Base-by-base conservation (phyloP, 352 stramenopile species). In the Phytophthora nicotianae region DNA sequence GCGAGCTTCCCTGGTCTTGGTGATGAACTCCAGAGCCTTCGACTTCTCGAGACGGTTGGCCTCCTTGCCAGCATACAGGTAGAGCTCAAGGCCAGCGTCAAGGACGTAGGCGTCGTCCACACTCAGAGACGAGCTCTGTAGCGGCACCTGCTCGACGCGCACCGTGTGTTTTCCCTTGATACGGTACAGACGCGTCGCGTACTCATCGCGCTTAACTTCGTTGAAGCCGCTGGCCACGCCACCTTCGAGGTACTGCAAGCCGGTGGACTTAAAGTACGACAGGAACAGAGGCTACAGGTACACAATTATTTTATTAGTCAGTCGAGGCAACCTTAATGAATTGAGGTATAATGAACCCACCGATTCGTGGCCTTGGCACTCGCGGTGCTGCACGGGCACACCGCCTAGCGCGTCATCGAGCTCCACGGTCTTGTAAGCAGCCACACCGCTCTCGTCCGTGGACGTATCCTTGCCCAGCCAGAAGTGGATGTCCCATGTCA, bases 341-440 rank as follows among this genome's bases (percentile, higher is more conserved):
- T 7, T 14, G 4, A 17, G 3, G 13, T 38, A 17, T 11, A 14
- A 35, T 4, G 3, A 14, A 72, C 74, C 16, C 45, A 90, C 81
- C 68, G 82, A 91, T 62, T 93, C 85, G 58, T 88, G 56, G 48
- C 76, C 81, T 52, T 93, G 77, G 68, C 82, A 91, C 57, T 93
- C 85, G 20, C 96, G 89, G 75, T 98, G 96, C 77, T 99, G 93
- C 29, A 98, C 81, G n/a, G 96, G 77, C 10, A 78, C 74, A 17
- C 90, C 92, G 20, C 93, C 94, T 6, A 99, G 75, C 16, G 86
- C 75, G 47, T 98, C 91, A 68, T 99, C 97, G 13, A 98, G 86
- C 83, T 99, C 97, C 20, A 99, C 93, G 27, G 94, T 94, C 80
- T 99, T 99, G 83, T 98, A 98, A 16, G 96, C 96, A 2, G 96